These are phyloP conservation scores for Phytophthora megakarya DNA, from an alignment of 352 stramenopile genomes.

Conservation along the genomic window DNA sequence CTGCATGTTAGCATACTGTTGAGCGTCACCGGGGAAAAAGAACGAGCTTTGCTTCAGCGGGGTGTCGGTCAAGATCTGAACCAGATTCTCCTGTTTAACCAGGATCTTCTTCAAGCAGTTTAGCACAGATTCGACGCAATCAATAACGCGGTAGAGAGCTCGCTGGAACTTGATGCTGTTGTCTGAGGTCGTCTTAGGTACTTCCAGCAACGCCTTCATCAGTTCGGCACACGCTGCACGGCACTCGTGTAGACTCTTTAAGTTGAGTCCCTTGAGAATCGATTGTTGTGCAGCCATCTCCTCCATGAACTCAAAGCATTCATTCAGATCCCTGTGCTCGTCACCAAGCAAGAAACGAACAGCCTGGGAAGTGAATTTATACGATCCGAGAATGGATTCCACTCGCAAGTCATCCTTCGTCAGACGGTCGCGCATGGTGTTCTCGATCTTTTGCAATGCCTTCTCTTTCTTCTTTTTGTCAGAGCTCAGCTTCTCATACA, in stretches of 20 bases:
- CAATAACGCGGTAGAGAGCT: slow-evolving; percentile 83
- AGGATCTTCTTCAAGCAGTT: slow-evolving; percentile 88
- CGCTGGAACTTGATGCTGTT: slow-evolving; percentile 90
- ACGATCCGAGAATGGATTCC: slow-evolving; percentile 81
- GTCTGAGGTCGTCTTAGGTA: slow-evolving; percentile 74
- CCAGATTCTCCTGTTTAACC: slow-evolving; percentile 83
- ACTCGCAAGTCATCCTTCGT: slow-evolving; percentile 86
- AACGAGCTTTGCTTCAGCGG: slow-evolving; percentile 88
- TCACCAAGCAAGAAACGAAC: slow-evolving; percentile 80
- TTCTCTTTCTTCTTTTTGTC: slow-evolving; percentile 92
- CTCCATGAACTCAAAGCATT: slow-evolving; percentile 89
- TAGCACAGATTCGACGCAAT: slow-evolving; percentile 79
- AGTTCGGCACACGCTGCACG: slow-evolving; percentile 69
- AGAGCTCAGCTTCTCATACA: slow-evolving; percentile 84
- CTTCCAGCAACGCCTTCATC: slow-evolving; percentile 88
- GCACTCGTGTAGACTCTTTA: slow-evolving; percentile 79
- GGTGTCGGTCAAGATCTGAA: slow-evolving; percentile 87
- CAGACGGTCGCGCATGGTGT: slow-evolving; percentile 81
- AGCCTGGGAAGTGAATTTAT: slow-evolving; percentile 89
- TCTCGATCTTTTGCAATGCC: slow-evolving; percentile 86
- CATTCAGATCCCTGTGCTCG: slow-evolving; percentile 82
- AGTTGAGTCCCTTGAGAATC: slow-evolving; percentile 82
- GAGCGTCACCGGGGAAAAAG: slow-evolving; percentile 85
- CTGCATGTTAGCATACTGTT: slow-evolving; percentile 84
- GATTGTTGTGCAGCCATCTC: slow-evolving; percentile 78